These are phyloP conservation scores for Sanghuangporus weigelae DNA, from an alignment of 1,284 basidiomycete genomes.

Conservation along the genomic window DNA sequence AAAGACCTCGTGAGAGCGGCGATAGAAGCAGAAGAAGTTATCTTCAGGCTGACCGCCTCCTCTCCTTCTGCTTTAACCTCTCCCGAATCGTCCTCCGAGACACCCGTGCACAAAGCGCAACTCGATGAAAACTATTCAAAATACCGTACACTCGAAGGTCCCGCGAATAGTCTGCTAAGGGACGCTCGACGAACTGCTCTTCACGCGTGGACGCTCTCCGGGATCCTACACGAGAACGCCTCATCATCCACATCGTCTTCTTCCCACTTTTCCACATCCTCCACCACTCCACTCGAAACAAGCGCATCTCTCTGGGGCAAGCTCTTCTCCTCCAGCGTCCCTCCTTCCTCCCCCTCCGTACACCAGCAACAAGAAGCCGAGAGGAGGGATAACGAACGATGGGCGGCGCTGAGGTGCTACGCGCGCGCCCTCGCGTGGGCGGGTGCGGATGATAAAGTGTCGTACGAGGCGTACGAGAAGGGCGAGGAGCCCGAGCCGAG, in stretches of 20 bases:
- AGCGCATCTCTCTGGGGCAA: not conserved
- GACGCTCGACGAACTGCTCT: conserved; percentile 67
- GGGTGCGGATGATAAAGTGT: conserved; percentile 27
- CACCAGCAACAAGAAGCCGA: not conserved
- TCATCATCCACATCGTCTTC: conserved; percentile 13
- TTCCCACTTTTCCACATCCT: not conserved
- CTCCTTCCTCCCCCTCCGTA: not conserved
- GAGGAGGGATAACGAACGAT: not conserved
- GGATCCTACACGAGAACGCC: conserved; percentile 39
- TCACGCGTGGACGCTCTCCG: conserved; percentile 61
- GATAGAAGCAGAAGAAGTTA: conserved; percentile 62
- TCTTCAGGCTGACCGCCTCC: conserved; percentile 41
- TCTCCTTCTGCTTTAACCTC: conserved; percentile 11
- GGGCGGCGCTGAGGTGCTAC: conserved; percentile 45
- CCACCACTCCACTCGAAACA: not conserved
- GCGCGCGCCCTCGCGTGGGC: conserved; percentile 62
- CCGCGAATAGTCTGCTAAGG: conserved; percentile 56
- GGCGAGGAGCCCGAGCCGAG: conserved; percentile 24
- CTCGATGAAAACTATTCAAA: not conserved
- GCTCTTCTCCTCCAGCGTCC: not conserved
- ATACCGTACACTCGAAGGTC: conserved; percentile 42
- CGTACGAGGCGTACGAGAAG: conserved; percentile 21
- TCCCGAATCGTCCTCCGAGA: not conserved
- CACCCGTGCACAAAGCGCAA: not conserved
- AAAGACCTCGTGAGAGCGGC: conserved; percentile 41